Percentiles rank a stretch among this genome's conserved stretches.
Evolutionary conservation across 2,329 filamentous ascomycete species (phyloP).

Genomic region (Cercospora beticola): DNA sequence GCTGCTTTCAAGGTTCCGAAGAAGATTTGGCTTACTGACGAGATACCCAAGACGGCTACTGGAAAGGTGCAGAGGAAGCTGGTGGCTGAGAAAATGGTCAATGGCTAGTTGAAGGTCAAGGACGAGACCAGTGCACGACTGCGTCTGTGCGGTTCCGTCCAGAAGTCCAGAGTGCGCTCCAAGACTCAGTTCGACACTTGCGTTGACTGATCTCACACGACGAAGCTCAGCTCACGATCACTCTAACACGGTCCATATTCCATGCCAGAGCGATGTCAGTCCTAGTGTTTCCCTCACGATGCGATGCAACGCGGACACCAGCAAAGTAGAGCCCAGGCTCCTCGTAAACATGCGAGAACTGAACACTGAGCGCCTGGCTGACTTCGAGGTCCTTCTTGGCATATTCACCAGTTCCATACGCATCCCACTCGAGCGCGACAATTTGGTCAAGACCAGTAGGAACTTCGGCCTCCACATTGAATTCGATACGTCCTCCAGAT

Average conservation of each 20-base stretch:
- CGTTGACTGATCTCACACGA: not conserved
- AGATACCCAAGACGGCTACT: constrained; percentile 59
- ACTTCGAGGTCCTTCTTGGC: not conserved
- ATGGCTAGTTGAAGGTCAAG: not conserved
- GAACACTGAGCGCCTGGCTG: not conserved
- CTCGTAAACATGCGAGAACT: not conserved
- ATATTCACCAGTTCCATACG: not conserved
- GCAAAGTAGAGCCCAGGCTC: not conserved
- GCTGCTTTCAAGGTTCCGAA: constrained; percentile 84
- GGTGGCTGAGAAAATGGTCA: constrained; percentile 72
- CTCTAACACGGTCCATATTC: not conserved
- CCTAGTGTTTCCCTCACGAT: not conserved
- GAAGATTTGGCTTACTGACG: constrained; percentile 43
- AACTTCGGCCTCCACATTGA: not conserved
- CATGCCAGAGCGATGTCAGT: not conserved
- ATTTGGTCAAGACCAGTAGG: not conserved
- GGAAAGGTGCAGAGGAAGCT: constrained; percentile 84
- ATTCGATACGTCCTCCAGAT: not conserved
- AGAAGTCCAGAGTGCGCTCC: too few relatives aligned
- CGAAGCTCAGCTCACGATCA: not conserved
- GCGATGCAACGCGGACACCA: not conserved
- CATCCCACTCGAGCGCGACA: not conserved
- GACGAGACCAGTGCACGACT: too few relatives aligned
- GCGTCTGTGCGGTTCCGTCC: too few relatives aligned
- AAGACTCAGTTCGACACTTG: too few relatives aligned